phyloP scores from a whole-genome alignment of 768 basidiomycete genomes.

The Trametes villosa region DNA sequence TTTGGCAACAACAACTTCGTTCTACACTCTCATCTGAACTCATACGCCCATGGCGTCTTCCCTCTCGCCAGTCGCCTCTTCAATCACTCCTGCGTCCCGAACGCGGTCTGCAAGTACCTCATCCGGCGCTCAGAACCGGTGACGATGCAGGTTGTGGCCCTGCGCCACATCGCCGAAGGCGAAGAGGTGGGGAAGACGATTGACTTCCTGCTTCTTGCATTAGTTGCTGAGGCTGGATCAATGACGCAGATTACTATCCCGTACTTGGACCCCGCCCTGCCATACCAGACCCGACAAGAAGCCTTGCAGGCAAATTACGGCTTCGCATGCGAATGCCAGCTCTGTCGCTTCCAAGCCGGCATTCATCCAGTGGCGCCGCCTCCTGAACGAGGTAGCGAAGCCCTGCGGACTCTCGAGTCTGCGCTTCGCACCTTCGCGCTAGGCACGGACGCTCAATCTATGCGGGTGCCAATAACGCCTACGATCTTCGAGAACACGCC shows the following conservation, averaged over 20 bases:
- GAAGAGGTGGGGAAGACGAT: slow-evolving; percentile 60
- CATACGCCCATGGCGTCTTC: slow-evolving; percentile 76
- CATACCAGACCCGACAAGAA: slow-evolving; percentile 57
- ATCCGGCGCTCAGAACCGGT: slow-evolving; percentile 44
- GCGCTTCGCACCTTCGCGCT: slow-evolving; percentile 45
- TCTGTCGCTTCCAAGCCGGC: slow-evolving; percentile 52
- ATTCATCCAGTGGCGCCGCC: slow-evolving; percentile 45
- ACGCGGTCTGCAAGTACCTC: slow-evolving; percentile 65
- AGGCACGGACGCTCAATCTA: slow-evolving; percentile 24
- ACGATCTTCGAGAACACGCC: slow-evolving; percentile 45
- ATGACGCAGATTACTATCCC: slow-evolving; percentile 65
- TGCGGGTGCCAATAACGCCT: slow-evolving; percentile 8
- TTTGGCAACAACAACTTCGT: slow-evolving; percentile 86
- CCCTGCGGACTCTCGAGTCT: slow-evolving; percentile 17
- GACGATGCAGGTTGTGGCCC: slow-evolving; percentile 66
- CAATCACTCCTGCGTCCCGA: slow-evolving; percentile 83
- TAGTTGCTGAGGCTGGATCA: background rate
- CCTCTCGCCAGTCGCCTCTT: slow-evolving; percentile 79
- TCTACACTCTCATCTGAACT: slow-evolving; percentile 71
- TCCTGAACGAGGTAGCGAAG: slow-evolving; percentile 35
- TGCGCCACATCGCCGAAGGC: slow-evolving; percentile 55
- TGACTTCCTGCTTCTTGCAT: background rate
- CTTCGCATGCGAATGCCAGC: slow-evolving; percentile 64
- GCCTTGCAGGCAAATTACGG: slow-evolving; percentile 67
- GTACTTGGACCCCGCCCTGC: slow-evolving; percentile 78